A percentile compares a stretch with the other conserved stretches of the same genome.
Evolutionary conservation across 75 land plant species (phyloP).

Genomic region (Isoetes taiwanensis): DNA sequence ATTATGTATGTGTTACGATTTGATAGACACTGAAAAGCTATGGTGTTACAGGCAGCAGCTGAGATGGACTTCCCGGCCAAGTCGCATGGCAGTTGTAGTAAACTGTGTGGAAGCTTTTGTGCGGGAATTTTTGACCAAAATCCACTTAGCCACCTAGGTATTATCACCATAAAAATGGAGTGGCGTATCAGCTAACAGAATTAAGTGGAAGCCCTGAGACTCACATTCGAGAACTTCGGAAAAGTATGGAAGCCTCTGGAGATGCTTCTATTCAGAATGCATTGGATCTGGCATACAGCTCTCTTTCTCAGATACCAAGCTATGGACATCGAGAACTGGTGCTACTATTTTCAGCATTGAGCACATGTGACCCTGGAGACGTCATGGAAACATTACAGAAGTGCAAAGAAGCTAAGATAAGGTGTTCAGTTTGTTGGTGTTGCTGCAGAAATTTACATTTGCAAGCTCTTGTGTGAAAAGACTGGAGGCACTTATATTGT

Average conservation of each 20-base stretch:
- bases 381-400: slow-evolving; percentile 74
- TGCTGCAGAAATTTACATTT: slow-evolving; percentile 87
- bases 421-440: slow-evolving; percentile 93
- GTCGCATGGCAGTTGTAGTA: slow-evolving; percentile 69
- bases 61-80: slow-evolving; percentile 85
- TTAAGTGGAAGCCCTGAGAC: slow-evolving; percentile 96
- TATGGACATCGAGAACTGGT: slow-evolving; percentile 93
- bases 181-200: slow-evolving; percentile 75
- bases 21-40: too few relatives aligned
- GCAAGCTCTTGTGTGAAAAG: slow-evolving; percentile 85
- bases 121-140: slow-evolving; percentile 98
- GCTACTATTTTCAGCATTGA: slow-evolving; percentile 77
- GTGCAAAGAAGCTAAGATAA: slow-evolving; percentile 78
- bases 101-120: slow-evolving; percentile 79
- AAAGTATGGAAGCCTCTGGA: slow-evolving; percentile 76
- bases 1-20: too few relatives aligned
- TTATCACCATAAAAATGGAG: slow-evolving; percentile 72
- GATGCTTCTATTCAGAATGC: slow-evolving; percentile 92
- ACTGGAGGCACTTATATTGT: slow-evolving; percentile 86
- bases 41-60: slow-evolving; percentile 98
- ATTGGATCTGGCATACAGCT: slow-evolving; percentile 61
- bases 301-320: slow-evolving; percentile 61
- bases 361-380: slow-evolving; percentile 96
- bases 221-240: slow-evolving; percentile 64
- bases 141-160: slow-evolving; percentile 85